Evolutionary conservation across 2,329 filamentous ascomycete species (phyloP).

Genomic region (Bipolaris zeicola): DNA sequence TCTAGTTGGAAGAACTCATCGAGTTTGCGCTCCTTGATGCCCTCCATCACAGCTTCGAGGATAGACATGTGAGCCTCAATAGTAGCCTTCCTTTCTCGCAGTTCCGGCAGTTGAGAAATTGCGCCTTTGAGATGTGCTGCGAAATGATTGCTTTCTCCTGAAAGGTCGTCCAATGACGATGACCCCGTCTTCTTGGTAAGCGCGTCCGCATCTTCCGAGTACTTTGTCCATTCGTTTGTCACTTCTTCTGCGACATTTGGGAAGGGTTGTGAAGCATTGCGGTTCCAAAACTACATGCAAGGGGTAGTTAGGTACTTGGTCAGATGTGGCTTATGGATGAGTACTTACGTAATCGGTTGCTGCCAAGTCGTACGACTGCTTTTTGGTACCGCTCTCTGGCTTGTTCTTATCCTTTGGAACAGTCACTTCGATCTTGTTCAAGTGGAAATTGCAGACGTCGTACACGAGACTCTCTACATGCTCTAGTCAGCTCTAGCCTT

Average conservation of each 20-base stretch:
- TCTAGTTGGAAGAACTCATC: slow-evolving; percentile 97
- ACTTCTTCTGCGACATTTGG: slow-evolving; percentile 78
- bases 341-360: slow-evolving; percentile 72
- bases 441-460: slow-evolving; percentile 68
- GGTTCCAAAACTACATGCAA: slow-evolving; percentile 73
- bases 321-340: background rate
- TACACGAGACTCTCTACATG: slow-evolving; percentile 9
- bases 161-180: slow-evolving; percentile 87
- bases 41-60: slow-evolving; percentile 59
- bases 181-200: slow-evolving; percentile 96
- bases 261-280: slow-evolving; percentile 72
- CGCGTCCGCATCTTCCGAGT: slow-evolving; percentile 92
- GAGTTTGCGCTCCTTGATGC: slow-evolving; percentile 69
- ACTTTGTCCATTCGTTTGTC: slow-evolving; percentile 88
- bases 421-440: slow-evolving; percentile 94
- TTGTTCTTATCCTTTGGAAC: slow-evolving; percentile 78
- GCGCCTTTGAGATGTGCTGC: slow-evolving; percentile 95
- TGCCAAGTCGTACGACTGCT: slow-evolving; percentile 88
- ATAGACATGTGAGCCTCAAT: slow-evolving; percentile 95
- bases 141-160: slow-evolving; percentile 85
- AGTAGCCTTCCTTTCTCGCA: slow-evolving; percentile 80
- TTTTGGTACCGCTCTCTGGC: slow-evolving; percentile 74
- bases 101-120: slow-evolving; percentile 88
- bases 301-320: background rate
- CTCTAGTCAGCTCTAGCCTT: background rate